Percentiles rank a stretch among this genome's conserved stretches.
Conservation (phyloP, 225 moss, liverwort and hornwort species). For the Asterella californica region DNA sequence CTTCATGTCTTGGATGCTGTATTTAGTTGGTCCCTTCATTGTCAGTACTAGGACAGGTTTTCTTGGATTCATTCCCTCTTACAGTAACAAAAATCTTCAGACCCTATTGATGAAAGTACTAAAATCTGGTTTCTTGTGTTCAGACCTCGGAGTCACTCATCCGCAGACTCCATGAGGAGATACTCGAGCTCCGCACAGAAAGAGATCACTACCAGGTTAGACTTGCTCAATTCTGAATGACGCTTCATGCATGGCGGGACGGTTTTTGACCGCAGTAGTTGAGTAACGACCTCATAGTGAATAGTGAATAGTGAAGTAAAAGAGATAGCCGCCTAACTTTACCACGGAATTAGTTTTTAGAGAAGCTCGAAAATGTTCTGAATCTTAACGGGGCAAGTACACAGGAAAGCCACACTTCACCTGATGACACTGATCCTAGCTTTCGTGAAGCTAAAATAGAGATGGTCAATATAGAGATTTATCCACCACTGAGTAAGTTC, state of each 20-base stretch:
- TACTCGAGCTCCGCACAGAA: slow-evolving; percentile 62
- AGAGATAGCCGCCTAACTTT: background rate
- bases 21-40: background rate
- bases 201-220: slow-evolving; percentile 72
- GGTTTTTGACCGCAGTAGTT: background rate
- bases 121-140: background rate
- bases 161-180: slow-evolving; percentile 64
- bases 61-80: background rate
- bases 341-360: background rate
- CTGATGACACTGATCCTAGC: background rate
- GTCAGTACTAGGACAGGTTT: background rate
- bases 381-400: background rate
- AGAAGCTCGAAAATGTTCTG: background rate
- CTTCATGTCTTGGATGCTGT: background rate
- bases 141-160: slow-evolving; percentile 58
- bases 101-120: background rate
- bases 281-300: background rate
- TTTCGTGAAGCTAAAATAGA: background rate
- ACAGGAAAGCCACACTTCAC: background rate
- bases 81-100: background rate
- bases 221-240: background rate
- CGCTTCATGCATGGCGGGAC: background rate
- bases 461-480: background rate
- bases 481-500: background rate
- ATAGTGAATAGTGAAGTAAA: background rate